phyloP scores from a whole-genome alignment of 2,329 filamentous ascomycete genomes.

The Rachicladosporium sp. region DNA sequence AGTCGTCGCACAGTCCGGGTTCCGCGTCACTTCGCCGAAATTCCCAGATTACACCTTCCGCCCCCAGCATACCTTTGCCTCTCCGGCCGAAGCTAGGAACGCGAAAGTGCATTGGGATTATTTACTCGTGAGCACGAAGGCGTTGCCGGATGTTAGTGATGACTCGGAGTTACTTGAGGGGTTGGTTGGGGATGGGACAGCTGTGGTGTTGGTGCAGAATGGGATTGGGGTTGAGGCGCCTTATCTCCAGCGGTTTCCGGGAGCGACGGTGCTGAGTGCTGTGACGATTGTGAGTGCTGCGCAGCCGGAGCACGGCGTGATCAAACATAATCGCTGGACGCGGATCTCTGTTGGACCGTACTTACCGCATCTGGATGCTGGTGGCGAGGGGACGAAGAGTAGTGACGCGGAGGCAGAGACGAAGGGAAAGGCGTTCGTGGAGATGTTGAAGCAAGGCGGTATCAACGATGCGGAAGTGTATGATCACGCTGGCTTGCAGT shows the following conservation, averaged over 20 bases:
- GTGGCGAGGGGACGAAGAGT: conserved; percentile 15
- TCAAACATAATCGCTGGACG: conserved; percentile 64
- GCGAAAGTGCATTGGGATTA: conserved; percentile 46
- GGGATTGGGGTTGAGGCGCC: conserved; percentile 60
- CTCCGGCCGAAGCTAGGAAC: conserved; percentile 42
- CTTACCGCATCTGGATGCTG: conserved; percentile 36
- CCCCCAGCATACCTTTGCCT: conserved; percentile 51
- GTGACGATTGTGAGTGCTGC: conserved; percentile 60
- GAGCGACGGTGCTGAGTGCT: conserved; percentile 49
- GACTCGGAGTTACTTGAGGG: conserved; percentile 51
- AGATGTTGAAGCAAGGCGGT: conserved; percentile 47
- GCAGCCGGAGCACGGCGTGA: conserved; percentile 48
- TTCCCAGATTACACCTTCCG: conserved; percentile 56
- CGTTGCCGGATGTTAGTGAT: conserved; percentile 51
- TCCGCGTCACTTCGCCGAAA: conserved; percentile 50
- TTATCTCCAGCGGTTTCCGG: conserved; percentile 50
- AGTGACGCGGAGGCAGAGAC: conserved; percentile 17
- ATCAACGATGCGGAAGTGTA: conserved; percentile 55
- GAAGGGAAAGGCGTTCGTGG: conserved; percentile 39
- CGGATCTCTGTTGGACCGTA: conserved; percentile 58
- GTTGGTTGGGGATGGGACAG: conserved; percentile 42
- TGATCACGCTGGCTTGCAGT: conserved; percentile 54
- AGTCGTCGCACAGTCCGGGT: conserved; percentile 48
- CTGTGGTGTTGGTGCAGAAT: conserved; percentile 58
- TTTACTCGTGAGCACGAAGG: conserved; percentile 59